Evolutionary conservation across 2,329 filamentous ascomycete species (phyloP), one percentile per base, ranked within the genome.

Genomic region (Epichloe glyceriae): DNA sequence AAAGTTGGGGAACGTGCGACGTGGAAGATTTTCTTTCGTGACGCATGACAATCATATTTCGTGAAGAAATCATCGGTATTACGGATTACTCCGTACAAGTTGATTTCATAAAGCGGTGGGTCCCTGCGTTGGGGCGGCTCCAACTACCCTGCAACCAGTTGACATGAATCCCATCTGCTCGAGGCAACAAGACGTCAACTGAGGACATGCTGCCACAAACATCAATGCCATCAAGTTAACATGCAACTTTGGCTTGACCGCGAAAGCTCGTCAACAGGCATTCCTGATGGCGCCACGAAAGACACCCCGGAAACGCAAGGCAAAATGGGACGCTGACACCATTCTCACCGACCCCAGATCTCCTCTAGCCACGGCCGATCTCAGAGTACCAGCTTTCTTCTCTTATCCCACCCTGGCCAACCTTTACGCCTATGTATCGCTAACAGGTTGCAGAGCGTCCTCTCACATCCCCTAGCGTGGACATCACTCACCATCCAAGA

Each of bases 91-190:
- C n/a, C n/a, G n/a, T n/a, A n/a, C n/a, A n/a, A n/a, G n/a, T n/a
- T n/a, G n/a, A n/a, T 19, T 2, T 19, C 19, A 19, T 19, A 19
- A 19, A 19, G 19, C 20, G 20, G 26, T 30, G 26, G 26, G 7
- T 30, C 26, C 26, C 57, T 89, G 85, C 0, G 76, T 83, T 15
- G 15, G 17, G 15, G 14, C 17, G 37, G 17, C 20, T 6, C 17
- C 3, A 26, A 11, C 40, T 26, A 26, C 19, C 40, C 40, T 43
- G 40, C 40, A 43, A 43, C 40, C 26, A 30, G 26, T 30, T 30
- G 26, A 30, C 26, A 30, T 30, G 26, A 30, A 30, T 30, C 26
- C 26, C 7, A 30, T 30, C 26, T 30, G 7, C 26, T 30, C 7
- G 26, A 30, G 7, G 26, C 26, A 30, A 30, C 7, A 30, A 26